Conservation (phyloP, 176 grass and related monocot genomes). For the Metroxylon sagu region DNA sequence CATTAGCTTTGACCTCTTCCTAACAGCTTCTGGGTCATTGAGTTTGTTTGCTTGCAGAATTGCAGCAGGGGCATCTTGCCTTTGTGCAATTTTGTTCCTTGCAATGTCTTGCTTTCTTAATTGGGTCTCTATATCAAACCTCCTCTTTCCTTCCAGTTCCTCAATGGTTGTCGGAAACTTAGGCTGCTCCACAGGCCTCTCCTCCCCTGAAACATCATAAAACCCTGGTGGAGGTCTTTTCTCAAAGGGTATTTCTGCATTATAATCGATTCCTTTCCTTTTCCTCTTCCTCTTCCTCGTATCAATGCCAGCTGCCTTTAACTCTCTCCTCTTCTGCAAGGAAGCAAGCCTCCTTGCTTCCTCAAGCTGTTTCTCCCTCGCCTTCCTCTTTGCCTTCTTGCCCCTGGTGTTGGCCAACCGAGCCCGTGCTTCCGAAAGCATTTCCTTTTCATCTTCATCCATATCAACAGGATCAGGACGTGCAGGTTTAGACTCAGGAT, state of each 20-base stretch:
- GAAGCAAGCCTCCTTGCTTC: constrained; percentile 90
- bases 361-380: constrained; percentile 93
- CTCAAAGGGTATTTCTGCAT: constrained; percentile 84
- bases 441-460: constrained; percentile 97
- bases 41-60: constrained; percentile 95
- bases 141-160: constrained; percentile 87
- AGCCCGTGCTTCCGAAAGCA: constrained; percentile 90
- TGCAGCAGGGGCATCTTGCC: constrained; percentile 77
- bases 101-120: constrained; percentile 85
- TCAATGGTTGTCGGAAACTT: constrained; percentile 89
- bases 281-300: constrained; percentile 62
- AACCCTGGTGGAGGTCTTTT: constrained; percentile 82
- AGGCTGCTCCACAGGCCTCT: constrained; percentile 42
- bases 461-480: constrained; percentile 94
- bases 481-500: constrained; percentile 90
- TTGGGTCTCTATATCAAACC: constrained; percentile 67
- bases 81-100: constrained; percentile 82
- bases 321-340: constrained; percentile 81
- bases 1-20: constrained; percentile 86
- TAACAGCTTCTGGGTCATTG: constrained; percentile 90
- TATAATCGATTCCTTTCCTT: constrained; percentile 90
- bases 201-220: constrained; percentile 71
- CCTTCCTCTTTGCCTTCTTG: constrained; percentile 92
- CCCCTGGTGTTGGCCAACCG: constrained; percentile 86
- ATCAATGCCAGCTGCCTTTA: constrained; percentile 87